phyloP scores from a whole-genome alignment of 768 basidiomycete genomes.

The Lenzites betulinus region DNA sequence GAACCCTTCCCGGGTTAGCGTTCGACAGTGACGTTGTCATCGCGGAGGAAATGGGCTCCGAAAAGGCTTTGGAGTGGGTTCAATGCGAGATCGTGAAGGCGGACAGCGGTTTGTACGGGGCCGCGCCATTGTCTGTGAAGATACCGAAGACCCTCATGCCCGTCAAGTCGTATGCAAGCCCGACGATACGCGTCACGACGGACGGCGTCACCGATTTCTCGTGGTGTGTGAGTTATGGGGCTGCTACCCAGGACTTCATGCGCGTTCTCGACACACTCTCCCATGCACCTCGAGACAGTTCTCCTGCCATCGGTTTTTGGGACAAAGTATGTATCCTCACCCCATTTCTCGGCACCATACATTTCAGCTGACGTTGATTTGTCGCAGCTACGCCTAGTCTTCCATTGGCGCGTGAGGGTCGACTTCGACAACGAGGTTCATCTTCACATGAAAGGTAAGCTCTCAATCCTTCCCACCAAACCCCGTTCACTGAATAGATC shows the following conservation, averaged over 20 bases:
- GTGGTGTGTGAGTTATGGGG: conserved; percentile 88
- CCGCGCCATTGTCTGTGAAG: conserved; percentile 54
- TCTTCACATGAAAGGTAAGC: conserved; percentile 81
- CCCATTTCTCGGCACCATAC: neutral
- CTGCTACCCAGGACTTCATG: conserved; percentile 86
- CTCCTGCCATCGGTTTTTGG: conserved; percentile 90
- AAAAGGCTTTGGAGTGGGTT: conserved; percentile 70
- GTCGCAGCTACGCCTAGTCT: conserved; percentile 65
- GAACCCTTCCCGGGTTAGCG: conserved; percentile 49
- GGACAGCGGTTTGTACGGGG: conserved; percentile 52
- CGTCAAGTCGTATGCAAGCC: conserved; percentile 87
- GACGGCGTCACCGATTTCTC: conserved; percentile 69
- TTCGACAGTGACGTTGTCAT: conserved; percentile 82
- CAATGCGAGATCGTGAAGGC: conserved; percentile 63
- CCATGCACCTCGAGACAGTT: conserved; percentile 75
- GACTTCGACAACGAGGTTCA: conserved; percentile 73
- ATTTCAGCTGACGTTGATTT: neutral
- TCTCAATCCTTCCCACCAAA: neutral
- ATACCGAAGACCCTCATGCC: conserved; percentile 95
- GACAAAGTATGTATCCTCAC: conserved; percentile 65
- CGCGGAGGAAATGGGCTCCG: conserved; percentile 81
- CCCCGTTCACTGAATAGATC: neutral
- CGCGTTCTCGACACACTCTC: conserved; percentile 80
- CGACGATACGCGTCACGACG: conserved; percentile 67
- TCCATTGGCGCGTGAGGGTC: conserved; percentile 79